Conservation (phyloP, 805 yeast genomes). For the Barnettozyma pratensis region DNA sequence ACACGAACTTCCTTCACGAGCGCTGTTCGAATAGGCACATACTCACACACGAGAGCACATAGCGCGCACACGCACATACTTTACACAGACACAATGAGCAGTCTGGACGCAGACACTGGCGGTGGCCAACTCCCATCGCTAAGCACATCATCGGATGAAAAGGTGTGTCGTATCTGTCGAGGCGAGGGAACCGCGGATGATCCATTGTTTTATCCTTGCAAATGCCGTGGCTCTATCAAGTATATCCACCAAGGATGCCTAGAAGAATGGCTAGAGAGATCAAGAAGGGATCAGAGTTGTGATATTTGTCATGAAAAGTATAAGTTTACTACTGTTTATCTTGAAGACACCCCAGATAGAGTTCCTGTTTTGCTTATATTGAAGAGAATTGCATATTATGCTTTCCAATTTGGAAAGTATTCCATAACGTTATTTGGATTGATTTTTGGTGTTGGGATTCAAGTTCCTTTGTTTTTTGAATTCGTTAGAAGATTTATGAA, state of each 20-base stretch:
- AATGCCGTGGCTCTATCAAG: constrained; percentile 88
- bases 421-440: constrained; percentile 19
- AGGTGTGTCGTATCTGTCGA: constrained; percentile 86
- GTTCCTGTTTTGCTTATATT: constrained; percentile 53
- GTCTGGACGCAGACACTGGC: not conserved
- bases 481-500: constrained; percentile 48
- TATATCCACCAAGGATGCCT: constrained; percentile 92
- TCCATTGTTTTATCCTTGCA: constrained; percentile 88
- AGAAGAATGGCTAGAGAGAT: constrained; percentile 73
- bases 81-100: not conserved
- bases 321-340: constrained; percentile 60
- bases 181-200: constrained; percentile 78
- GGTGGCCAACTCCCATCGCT: not conserved
- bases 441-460: constrained; percentile 38
- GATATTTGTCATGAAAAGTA: constrained; percentile 84
- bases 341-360: constrained; percentile 55
- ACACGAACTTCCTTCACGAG: not conserved
- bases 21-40: not conserved
- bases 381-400: constrained; percentile 29
- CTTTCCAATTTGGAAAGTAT: constrained; percentile 14
- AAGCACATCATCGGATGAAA: constrained; percentile 27
- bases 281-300: constrained; percentile 56
- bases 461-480: constrained; percentile 57
- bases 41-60: no score
- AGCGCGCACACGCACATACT: not conserved